These are phyloP conservation scores for Persicaria maculosa DNA, from an alignment of 148 eudicot genomes.

Conservation along the genomic window DNA sequence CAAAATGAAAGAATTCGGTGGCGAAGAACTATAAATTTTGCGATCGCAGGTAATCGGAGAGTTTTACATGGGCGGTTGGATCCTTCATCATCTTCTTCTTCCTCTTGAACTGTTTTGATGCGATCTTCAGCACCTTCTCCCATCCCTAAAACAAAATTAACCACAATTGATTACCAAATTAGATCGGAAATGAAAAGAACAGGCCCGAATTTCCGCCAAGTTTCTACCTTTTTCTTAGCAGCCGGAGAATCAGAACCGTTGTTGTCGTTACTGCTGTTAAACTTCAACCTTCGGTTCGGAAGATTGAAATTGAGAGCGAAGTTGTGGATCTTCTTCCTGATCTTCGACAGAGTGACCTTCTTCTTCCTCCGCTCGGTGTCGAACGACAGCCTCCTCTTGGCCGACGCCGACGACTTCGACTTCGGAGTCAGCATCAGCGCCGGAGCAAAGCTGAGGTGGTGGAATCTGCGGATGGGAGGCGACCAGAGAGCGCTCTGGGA, in stretches of 20 bases:
- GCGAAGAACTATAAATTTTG: constrained; percentile 1
- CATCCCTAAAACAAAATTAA: constrained; percentile 26
- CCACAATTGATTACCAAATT: constrained; percentile 24
- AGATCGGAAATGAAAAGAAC: constrained; percentile 24
- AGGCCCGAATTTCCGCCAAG: neutral
- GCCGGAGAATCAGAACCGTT: neutral
- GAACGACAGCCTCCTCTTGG: constrained; percentile 27
- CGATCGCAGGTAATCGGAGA: constrained; percentile 14
- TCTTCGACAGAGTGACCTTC: constrained; percentile 1
- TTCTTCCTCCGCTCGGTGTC: constrained; percentile 25
- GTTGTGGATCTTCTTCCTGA: neutral
- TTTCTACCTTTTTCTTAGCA: neutral
- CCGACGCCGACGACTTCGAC: constrained; percentile 4
- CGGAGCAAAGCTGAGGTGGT: constrained; percentile 14
- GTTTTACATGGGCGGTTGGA: constrained; percentile 11
- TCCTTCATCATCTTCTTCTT: constrained; percentile 18
- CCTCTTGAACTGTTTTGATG: constrained; percentile 33
- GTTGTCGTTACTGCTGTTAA: neutral
- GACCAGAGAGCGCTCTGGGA: constrained; percentile 85
- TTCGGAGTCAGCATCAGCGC: neutral
- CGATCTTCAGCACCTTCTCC: constrained; percentile 35
- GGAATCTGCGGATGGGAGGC: constrained; percentile 45
- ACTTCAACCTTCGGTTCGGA: constrained; percentile 2
- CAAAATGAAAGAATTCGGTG: neutral
- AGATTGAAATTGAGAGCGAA: constrained; percentile 1